These are phyloP conservation scores for Cladosporium sp. DNA, from an alignment of 2,329 filamentous ascomycete species.

Conservation along the genomic window DNA sequence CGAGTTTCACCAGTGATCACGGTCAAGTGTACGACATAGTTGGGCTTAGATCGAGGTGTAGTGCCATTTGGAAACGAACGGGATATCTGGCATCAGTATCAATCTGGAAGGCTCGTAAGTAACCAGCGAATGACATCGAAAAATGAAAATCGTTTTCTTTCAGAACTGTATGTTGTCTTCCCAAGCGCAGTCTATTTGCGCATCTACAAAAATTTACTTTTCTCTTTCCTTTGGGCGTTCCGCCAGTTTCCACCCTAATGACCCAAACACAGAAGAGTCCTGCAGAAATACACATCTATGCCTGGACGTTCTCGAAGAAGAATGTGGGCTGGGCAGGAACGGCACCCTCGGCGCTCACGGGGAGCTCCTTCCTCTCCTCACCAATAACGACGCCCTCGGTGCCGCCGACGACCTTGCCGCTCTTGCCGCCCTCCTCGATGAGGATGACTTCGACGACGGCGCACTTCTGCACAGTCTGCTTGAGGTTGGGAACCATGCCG, in stretches of 20 bases:
- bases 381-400: conserved; percentile 54
- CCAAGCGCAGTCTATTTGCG: not conserved
- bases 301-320: conserved; percentile 70
- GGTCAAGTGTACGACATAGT: not conserved
- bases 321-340: conserved; percentile 82
- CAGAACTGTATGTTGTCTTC: not conserved
- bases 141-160: conserved; percentile 4
- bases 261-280: not conserved
- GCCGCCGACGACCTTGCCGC: conserved; percentile 56
- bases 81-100: not conserved
- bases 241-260: not conserved
- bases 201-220: not conserved
- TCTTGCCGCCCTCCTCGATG: conserved; percentile 70
- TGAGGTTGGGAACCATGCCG: conserved; percentile 78
- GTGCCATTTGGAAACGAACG: not conserved
- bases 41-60: not conserved
- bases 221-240: not conserved
- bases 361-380: conserved; percentile 59
- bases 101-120: not conserved
- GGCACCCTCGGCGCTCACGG: conserved; percentile 67
- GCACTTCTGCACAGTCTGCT: conserved; percentile 70
- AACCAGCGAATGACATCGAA: not conserved
- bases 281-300: not conserved
- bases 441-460: conserved; percentile 70
- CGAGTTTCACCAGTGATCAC: not conserved